These are phyloP conservation scores for Colletotrichum sp. DNA, from an alignment of 2,329 filamentous ascomycete species.

Conservation along the genomic window DNA sequence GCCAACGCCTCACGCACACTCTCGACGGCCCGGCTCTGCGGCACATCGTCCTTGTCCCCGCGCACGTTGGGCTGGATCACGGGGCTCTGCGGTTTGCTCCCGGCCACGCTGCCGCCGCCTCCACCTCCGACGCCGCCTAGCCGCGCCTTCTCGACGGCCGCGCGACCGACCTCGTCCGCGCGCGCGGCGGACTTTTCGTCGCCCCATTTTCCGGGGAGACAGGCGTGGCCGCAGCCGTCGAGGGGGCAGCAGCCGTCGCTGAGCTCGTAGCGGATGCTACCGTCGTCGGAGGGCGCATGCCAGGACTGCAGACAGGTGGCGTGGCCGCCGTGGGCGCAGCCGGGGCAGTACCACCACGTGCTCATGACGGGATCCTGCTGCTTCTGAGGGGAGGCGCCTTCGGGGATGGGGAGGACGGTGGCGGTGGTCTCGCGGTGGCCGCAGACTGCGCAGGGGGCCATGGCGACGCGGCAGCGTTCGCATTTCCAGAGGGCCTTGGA, in stretches of 20 bases:
- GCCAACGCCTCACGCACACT: slow-evolving; percentile 60
- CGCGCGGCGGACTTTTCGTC: slow-evolving; percentile 49
- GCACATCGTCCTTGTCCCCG: slow-evolving; percentile 59
- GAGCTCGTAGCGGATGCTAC: slow-evolving; percentile 21
- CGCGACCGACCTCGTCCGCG: slow-evolving; percentile 58
- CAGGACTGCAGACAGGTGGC: slow-evolving; percentile 63
- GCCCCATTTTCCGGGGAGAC: slow-evolving; percentile 62
- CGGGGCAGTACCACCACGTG: slow-evolving; percentile 69
- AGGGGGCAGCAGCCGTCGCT: slow-evolving; percentile 67
- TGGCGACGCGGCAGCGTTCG: slow-evolving; percentile 56
- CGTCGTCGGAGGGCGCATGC: slow-evolving; percentile 49
- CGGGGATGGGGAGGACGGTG: slow-evolving; percentile 31
- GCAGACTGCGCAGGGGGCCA: slow-evolving; percentile 66
- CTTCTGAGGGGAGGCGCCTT: neutral
- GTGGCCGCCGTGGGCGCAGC: slow-evolving; percentile 68
- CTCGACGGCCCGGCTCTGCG: slow-evolving; percentile 65
- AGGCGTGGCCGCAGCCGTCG: slow-evolving; percentile 70
- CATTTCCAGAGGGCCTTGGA: slow-evolving; percentile 60
- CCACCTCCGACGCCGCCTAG: slow-evolving; percentile 19
- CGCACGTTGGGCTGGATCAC: slow-evolving; percentile 33
- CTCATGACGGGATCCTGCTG: slow-evolving; percentile 35
- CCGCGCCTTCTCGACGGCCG: slow-evolving; percentile 47
- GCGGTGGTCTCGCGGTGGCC: slow-evolving; percentile 55
- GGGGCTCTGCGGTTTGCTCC: slow-evolving; percentile 32
- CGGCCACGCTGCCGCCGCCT: neutral